Evolutionary conservation across 2,329 filamentous ascomycete genomes (phyloP), one percentile per base, ranked within the genome.

Genomic region (Talaromyces sp.): DNA sequence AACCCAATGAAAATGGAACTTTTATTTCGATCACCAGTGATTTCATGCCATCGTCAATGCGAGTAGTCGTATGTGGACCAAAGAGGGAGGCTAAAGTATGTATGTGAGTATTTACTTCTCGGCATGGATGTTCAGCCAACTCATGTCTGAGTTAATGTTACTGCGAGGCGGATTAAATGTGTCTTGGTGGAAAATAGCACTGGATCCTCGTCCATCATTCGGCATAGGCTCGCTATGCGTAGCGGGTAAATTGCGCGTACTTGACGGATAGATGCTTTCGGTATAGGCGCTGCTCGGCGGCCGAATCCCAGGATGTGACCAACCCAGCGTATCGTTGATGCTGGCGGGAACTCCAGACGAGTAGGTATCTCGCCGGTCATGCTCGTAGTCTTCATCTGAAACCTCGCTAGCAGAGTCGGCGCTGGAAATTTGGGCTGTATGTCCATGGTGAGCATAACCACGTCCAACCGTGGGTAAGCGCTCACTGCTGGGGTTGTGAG

Each of bases 401-500:
- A 65, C 61, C 11, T 74, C 62, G 56, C 76, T 78, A 46, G 75
- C 66, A 6, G 78, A 78, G 62, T 75, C 71, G 5, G 70, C 77
- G 52, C 71, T 77, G 13, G 77, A 79, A 24, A 80, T 79, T 24
- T 74, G 74, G 13, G 76, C 78, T 3, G 73, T 70, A 61, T 77
- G 75, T 35, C 74, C 71, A 58, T 78, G 71, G 1, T 72, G 74
- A 4, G 76, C 71, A 55, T 71, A 64, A 17, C 77, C 68, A 24
- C 70, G 65, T 13, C 64, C 64, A 35, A 68, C 65, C 1, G 68
- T 63, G 7, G 70, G 64, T 2, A 71, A 63, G 64, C 72, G 65
- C 62, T 75, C 73, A 3, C 77, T 76, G 49, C 71, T 78, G 19
- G 43, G 43, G 43, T 7, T 46, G n/a, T 52, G 49, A 17, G 49